Percentiles rank a stretch among this genome's conserved stretches.
phyloP scores from a whole-genome alignment of 2,329 filamentous ascomycete genomes.

The Claviceps fusiformis region DNA sequence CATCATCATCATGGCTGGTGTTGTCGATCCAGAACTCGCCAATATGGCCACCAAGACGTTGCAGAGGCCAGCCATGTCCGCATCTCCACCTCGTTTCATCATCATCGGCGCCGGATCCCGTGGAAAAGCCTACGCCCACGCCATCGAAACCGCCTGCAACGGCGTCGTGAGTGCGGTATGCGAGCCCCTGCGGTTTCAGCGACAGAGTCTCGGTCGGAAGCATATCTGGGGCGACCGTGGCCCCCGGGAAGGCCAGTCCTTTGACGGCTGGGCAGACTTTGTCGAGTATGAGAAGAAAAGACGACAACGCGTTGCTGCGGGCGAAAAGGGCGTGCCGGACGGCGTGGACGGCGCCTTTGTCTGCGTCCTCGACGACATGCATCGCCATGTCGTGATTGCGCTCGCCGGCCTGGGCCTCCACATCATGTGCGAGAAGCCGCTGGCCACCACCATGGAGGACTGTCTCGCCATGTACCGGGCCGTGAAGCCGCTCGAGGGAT shows the following conservation, averaged over 20 bases:
- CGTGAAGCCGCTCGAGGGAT: slow-evolving; percentile 23
- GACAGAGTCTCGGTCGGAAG: slow-evolving; percentile 51
- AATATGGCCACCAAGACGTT: slow-evolving; percentile 15
- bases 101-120: slow-evolving; percentile 75
- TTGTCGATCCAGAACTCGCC: slow-evolving; percentile 14
- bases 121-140: slow-evolving; percentile 59
- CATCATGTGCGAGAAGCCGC: slow-evolving; percentile 89
- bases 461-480: slow-evolving; percentile 62
- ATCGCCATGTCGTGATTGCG: slow-evolving; percentile 65
- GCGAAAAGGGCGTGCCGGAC: slow-evolving; percentile 29
- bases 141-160: slow-evolving; percentile 49
- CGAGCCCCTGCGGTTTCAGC: slow-evolving; percentile 69
- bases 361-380: slow-evolving; percentile 74
- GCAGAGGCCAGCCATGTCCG: slow-evolving; percentile 31
- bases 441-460: slow-evolving; percentile 66
- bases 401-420: slow-evolving; percentile 60
- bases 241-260: slow-evolving; percentile 50
- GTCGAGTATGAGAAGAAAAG: slow-evolving; percentile 55
- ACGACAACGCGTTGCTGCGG: slow-evolving; percentile 36
- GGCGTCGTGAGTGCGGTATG: slow-evolving; percentile 65
- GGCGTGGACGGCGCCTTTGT: slow-evolving; percentile 51
- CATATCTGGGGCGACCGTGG: slow-evolving; percentile 55
- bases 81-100: slow-evolving; percentile 50
- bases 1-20: slow-evolving; percentile 9
- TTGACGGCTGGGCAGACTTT: slow-evolving; percentile 62